These are phyloP conservation scores for Flaveria brownii DNA, from an alignment of 129 eudicot genomes.

Conservation along the genomic window DNA sequence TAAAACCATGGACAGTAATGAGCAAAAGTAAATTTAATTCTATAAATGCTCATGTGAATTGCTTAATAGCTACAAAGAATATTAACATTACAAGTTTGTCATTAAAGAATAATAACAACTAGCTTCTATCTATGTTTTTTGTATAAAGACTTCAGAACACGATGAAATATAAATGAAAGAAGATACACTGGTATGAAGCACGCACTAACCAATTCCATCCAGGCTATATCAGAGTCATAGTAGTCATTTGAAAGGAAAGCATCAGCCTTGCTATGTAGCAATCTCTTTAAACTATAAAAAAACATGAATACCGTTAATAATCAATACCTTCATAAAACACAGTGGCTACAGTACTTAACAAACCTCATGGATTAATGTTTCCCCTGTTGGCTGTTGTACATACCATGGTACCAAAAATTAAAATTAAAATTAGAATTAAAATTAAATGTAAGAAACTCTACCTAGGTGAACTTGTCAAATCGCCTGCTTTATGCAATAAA, in stretches of 20 bases:
- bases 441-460: conserved; percentile 21
- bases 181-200: neutral
- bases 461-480: conserved; percentile 77
- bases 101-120: neutral
- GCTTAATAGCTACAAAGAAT: neutral
- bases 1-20: neutral
- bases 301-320: conserved; percentile 21
- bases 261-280: conserved; percentile 84
- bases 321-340: neutral
- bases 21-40: neutral
- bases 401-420: neutral
- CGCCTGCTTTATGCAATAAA: conserved; percentile 74
- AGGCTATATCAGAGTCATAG: conserved; percentile 92
- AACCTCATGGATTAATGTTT: neutral
- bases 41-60: conserved; percentile 2
- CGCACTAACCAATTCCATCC: conserved; percentile 91
- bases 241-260: conserved; percentile 94
- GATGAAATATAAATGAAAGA: conserved; percentile 4
- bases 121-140: neutral
- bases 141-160: neutral
- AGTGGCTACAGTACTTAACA: neutral
- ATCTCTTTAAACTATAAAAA: conserved; percentile 75
- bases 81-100: neutral
- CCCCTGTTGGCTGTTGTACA: neutral
- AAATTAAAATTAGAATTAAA: neutral